phyloP scores from a whole-genome alignment of 2,329 filamentous ascomycete genomes.

The Chaetomium globosum region DNA sequence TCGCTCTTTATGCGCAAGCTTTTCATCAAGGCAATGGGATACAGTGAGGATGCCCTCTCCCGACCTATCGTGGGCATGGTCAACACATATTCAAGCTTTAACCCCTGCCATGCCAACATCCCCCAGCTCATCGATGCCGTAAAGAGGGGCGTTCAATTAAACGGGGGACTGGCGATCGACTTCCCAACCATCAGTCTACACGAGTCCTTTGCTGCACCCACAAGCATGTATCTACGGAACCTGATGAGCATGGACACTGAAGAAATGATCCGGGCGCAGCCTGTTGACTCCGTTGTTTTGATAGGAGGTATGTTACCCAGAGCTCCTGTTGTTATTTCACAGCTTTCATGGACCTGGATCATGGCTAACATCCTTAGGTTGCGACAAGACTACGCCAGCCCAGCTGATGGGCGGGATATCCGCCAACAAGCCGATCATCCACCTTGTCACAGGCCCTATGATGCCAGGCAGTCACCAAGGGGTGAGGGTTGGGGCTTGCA shows the following conservation, averaged over 20 bases:
- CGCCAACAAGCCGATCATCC: constrained; percentile 71
- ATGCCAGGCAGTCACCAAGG: constrained; percentile 70
- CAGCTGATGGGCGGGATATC: constrained; percentile 77
- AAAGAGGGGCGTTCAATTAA: constrained; percentile 68
- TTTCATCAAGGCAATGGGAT: constrained; percentile 76
- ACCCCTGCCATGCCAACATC: constrained; percentile 73
- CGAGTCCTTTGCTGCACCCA: constrained; percentile 69
- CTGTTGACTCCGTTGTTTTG: constrained; percentile 67
- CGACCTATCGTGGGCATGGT: constrained; percentile 74
- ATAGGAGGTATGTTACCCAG: constrained; percentile 58
- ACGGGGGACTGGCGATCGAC: constrained; percentile 68
- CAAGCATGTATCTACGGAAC: constrained; percentile 74
- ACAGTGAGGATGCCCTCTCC: constrained; percentile 70
- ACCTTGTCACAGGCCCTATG: constrained; percentile 73
- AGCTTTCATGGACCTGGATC: neutral
- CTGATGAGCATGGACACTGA: constrained; percentile 80
- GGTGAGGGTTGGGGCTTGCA: constrained; percentile 69
- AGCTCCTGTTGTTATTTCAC: neutral
- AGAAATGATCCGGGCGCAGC: constrained; percentile 74
- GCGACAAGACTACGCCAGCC: constrained; percentile 73
- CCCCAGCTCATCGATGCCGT: constrained; percentile 71
- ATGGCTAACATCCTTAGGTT: constrained; percentile 51
- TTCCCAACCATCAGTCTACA: constrained; percentile 75
- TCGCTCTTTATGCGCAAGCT: constrained; percentile 74
- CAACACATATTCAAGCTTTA: constrained; percentile 73